Evolutionary conservation across 768 basidiomycete species (phyloP).

Genomic region (Pseudohyphozyma bogoriensis): DNA sequence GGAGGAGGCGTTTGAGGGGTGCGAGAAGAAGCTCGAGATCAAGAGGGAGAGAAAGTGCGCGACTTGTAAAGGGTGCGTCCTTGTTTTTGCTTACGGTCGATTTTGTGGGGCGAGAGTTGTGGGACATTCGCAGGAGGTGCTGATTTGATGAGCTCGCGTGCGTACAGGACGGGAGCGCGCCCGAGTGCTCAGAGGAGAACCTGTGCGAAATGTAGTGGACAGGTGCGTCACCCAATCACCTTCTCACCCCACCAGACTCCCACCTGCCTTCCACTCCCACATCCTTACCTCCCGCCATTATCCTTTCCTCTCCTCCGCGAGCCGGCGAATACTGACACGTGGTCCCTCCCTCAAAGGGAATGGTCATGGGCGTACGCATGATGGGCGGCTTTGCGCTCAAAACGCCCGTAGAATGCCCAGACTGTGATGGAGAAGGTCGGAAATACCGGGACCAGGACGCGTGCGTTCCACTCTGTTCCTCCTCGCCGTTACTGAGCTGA

Average conservation of each 20-base stretch:
- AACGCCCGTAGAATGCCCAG: constrained; percentile 45
- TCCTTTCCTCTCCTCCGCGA: neutral
- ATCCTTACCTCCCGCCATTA: too few species aligned
- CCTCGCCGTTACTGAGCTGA: neutral
- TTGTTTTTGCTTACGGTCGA: neutral
- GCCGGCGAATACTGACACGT: too few species aligned
- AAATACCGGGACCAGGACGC: constrained; percentile 73
- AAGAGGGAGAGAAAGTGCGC: constrained; percentile 73
- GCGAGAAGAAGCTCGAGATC: constrained; percentile 75
- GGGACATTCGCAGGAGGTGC: neutral
- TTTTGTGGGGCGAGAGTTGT: too few species aligned
- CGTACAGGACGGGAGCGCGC: constrained; percentile 64
- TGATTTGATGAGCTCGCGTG: neutral
- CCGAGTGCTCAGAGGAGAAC: constrained; percentile 72
- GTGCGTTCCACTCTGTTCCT: constrained; percentile 41
- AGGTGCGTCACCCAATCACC: constrained; percentile 43
- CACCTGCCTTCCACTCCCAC: too few species aligned
- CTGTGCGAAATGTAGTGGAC: constrained; percentile 72
- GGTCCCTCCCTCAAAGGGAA: neutral
- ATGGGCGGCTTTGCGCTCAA: constrained; percentile 10
- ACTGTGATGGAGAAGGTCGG: constrained; percentile 53
- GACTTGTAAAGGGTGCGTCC: constrained; percentile 68
- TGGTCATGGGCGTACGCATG: constrained; percentile 5
- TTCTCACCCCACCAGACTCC: neutral
- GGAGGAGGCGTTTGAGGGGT: constrained; percentile 88